Conservation (phyloP, 169 alveolate genomes). For the Plasmodium falciparum region DNA sequence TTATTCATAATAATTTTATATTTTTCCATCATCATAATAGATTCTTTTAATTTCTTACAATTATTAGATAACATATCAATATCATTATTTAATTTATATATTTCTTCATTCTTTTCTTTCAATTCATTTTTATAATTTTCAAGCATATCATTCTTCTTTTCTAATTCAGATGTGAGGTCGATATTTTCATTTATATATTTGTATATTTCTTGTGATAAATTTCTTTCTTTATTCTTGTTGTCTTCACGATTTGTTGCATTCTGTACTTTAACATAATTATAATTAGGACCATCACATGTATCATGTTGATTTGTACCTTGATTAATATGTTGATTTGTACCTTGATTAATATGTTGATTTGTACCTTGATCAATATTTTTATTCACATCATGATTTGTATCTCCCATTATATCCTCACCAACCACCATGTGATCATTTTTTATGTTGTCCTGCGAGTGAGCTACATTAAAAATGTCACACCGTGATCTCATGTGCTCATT, state of each 20-base stretch:
- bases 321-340: no score
- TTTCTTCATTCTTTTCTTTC: conserved; percentile 16
- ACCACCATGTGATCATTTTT: not conserved
- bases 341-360: no score
- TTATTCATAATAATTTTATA: conserved; percentile 23
- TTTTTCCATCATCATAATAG: conserved; percentile 36
- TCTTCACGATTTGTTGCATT: no score
- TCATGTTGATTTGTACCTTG: no score
- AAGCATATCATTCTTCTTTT: conserved; percentile 42
- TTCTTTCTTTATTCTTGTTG: no score
- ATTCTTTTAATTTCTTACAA: conserved; percentile 30
- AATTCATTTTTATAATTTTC: conserved; percentile 46
- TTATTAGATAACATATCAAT: not conserved
- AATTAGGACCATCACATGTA: no score
- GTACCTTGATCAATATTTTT: not conserved
- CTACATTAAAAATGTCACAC: not conserved
- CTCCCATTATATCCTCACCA: not conserved
- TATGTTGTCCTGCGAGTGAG: not conserved
- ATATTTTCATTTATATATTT: conserved; percentile 61
- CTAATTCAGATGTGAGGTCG: conserved; percentile 61
- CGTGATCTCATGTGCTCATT: not conserved
- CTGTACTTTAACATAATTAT: no score
- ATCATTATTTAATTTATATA: conserved; percentile 16
- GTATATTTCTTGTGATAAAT: conserved; percentile 28
- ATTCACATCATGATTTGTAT: no score